Conservation (phyloP, 2,329 filamentous ascomycete genomes). For the Colletotrichum sp. region DNA sequence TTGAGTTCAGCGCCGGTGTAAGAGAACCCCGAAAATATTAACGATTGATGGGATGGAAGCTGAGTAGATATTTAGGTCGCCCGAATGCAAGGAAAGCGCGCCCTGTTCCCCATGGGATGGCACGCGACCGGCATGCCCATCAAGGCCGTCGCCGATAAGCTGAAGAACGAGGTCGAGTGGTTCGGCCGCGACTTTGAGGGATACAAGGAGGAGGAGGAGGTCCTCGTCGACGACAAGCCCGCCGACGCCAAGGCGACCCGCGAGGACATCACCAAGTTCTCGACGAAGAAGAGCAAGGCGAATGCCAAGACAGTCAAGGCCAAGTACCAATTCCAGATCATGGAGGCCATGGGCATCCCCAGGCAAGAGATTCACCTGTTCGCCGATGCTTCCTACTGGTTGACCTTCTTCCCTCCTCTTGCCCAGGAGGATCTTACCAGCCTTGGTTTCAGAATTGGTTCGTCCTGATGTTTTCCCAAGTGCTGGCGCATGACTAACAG, state of each 20-base stretch:
- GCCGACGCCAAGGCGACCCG: constrained; percentile 62
- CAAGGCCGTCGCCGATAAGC: constrained; percentile 96
- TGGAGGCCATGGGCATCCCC: constrained; percentile 89
- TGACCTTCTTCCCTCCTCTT: constrained; percentile 77
- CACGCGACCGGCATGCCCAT: constrained; percentile 98
- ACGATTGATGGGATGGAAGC: background rate
- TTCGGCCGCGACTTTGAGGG: constrained; percentile 88
- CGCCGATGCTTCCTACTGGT: constrained; percentile 89
- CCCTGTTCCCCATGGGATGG: constrained; percentile 90
- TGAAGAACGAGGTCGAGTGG: constrained; percentile 84
- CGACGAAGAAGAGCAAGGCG: constrained; percentile 90
- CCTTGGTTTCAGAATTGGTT: constrained; percentile 19
- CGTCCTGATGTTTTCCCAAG: background rate
- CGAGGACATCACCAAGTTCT: constrained; percentile 90
- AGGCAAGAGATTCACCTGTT: constrained; percentile 91
- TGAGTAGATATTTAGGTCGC: constrained; percentile 41
- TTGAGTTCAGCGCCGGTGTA: constrained; percentile 89
- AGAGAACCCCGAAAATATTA: background rate
- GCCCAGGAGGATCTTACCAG: constrained; percentile 26
- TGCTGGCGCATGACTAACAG: constrained; percentile 39
- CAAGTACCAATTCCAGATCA: constrained; percentile 97
- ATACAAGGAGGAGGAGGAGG: constrained; percentile 70
- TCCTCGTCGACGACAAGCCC: constrained; percentile 53
- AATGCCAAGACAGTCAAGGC: constrained; percentile 88
- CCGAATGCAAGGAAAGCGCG: constrained; percentile 87